Base-by-base conservation (phyloP, 2,329 filamentous ascomycete species). In the Cercospora canescens region DNA sequence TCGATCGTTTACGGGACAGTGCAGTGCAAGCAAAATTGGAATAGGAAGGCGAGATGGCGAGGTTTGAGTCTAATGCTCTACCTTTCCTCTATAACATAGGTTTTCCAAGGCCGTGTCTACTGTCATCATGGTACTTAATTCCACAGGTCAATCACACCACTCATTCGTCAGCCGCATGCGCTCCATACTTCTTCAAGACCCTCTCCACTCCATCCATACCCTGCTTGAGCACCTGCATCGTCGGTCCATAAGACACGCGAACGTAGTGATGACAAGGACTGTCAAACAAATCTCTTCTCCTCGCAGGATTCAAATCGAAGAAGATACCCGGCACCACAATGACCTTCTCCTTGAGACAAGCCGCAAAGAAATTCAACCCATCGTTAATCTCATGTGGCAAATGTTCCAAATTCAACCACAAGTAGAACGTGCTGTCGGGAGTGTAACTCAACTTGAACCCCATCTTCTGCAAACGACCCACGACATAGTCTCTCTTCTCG, bases 281-380 rank as follows among this genome's bases (percentile, higher is more conserved):
- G 81, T 98, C 94, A 72, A 98, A 98, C 72, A 98, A 80, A 79
- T 98, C 94, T 77, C 94, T 86, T 70, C 94, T 87, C 78, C 93
- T 91, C 37, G 91, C 90, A 4, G 94, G 94, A 82, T 98, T 98
- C 70, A 98, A 81, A 76, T 98, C 94, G 78, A 98, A 98, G 86
- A 98, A 98, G 79, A 98, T 98, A 67, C 94, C 94, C 0, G 94
- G 94, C 4, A 98, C 94, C 18, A 97, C 93, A 76, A 97, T 97
- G 71, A 96, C 92, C 85, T 96, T 96, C 84, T 97, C 93, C 75
- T 91, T 88, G 52, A 98, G 83, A 76, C 95, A 95, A 32, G 93
- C 93, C 78, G 95, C 89, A 88, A 98, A 97, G 86, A 98, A 98
- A 83, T 96, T 97, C 75, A 98, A 83, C 8, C 94, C 94, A 77